These are phyloP conservation scores for Puccinia brachypodii DNA, from an alignment of 1,284 basidiomycete genomes.

Conservation along the genomic window DNA sequence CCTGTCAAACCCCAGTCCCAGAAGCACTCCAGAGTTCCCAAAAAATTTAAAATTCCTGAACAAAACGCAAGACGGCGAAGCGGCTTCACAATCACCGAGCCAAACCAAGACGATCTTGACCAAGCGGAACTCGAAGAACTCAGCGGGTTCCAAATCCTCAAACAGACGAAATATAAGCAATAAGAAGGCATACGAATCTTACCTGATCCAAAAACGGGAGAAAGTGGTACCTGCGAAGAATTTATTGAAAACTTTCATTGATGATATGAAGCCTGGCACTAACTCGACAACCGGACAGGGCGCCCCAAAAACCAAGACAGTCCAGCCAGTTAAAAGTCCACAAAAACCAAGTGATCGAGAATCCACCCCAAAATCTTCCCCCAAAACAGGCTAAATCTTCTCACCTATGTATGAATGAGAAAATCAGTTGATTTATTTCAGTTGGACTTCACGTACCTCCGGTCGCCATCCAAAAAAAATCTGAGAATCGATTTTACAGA, in stretches of 20 bases:
- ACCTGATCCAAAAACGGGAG: neutral
- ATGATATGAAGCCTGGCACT: neutral
- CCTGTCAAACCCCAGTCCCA: neutral
- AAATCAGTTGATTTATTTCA: neutral
- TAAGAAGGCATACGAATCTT: neutral
- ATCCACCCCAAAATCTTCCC: neutral
- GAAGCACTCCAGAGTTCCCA: neutral
- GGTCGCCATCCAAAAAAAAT: neutral
- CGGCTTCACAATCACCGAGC: neutral
- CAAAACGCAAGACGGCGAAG: neutral
- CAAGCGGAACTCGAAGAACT: neutral
- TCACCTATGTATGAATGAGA: neutral
- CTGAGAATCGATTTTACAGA: too few species aligned
- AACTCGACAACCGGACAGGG: neutral
- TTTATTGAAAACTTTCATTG: slow-evolving; percentile 3
- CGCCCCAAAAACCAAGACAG: neutral
- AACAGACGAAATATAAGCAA: neutral
- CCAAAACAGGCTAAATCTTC: neutral
- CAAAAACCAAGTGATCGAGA: neutral
- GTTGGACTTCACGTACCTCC: neutral
- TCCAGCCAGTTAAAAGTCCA: neutral
- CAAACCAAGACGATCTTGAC: neutral
- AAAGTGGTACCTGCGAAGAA: neutral
- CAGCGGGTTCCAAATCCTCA: neutral
- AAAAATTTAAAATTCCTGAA: neutral